Evolutionary conservation across 768 basidiomycete genomes (phyloP).

Genomic region (Kwoniella shandongensis): DNA sequence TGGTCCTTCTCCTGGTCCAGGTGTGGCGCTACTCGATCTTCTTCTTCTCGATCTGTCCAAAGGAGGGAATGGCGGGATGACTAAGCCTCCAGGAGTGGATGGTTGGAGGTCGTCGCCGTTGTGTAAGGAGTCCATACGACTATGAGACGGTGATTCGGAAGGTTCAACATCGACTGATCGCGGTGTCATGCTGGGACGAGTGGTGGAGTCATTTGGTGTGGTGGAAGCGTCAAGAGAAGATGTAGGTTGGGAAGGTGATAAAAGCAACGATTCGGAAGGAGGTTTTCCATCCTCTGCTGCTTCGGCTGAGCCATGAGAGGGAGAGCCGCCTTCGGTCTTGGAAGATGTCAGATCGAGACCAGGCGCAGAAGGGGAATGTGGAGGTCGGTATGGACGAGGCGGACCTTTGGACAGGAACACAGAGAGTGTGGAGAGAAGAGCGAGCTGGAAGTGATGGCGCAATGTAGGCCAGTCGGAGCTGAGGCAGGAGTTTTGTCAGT

Average conservation of each 20-base stretch:
- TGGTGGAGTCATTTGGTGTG: slow-evolving; percentile 8
- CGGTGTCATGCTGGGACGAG: neutral
- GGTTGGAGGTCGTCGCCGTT: slow-evolving; percentile 27
- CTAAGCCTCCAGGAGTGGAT: slow-evolving; percentile 47
- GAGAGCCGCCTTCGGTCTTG: neutral
- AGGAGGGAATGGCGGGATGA: slow-evolving; percentile 51
- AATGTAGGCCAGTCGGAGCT: slow-evolving; percentile 46
- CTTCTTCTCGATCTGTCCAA: slow-evolving; percentile 29
- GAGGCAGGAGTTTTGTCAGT: neutral
- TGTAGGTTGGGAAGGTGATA: slow-evolving; percentile 25
- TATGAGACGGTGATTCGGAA: slow-evolving; percentile 7
- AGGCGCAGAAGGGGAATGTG: slow-evolving; percentile 10
- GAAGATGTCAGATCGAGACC: slow-evolving; percentile 7
- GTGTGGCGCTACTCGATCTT: slow-evolving; percentile 6
- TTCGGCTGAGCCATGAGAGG: neutral
- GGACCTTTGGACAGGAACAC: slow-evolving; percentile 29
- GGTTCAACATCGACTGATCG: slow-evolving; percentile 25
- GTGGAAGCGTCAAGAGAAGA: slow-evolving; percentile 7
- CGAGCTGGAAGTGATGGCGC: slow-evolving; percentile 29
- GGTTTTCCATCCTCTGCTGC: slow-evolving; percentile 12
- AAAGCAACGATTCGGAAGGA: slow-evolving; percentile 25
- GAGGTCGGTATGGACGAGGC: slow-evolving; percentile 13
- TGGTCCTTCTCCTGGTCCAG: neutral
- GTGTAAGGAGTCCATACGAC: slow-evolving; percentile 10
- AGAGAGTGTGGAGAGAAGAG: slow-evolving; percentile 26